Evolutionary conservation across 108 stramenopile genomes (phyloP).

Genomic region (Aurantiochytrium sp.): DNA sequence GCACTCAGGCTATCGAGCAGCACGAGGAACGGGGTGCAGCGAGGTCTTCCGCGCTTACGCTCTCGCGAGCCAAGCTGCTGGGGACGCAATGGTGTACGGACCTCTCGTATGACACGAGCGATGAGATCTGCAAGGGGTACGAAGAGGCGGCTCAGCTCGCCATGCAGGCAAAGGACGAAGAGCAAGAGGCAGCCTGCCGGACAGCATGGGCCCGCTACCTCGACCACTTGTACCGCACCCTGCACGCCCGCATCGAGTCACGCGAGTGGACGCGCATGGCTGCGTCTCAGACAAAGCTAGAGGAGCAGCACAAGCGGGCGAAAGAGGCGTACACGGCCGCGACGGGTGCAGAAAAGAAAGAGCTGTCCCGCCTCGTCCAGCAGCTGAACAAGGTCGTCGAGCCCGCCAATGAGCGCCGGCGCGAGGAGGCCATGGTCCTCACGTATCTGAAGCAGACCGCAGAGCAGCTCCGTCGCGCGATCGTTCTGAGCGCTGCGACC

Average conservation of each 20-base stretch:
- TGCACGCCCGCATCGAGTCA: neutral
- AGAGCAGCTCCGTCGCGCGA: neutral
- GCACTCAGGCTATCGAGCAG: no score
- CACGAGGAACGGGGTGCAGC: no score
- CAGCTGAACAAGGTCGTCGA: neutral
- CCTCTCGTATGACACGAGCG: no score
- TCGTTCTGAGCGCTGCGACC: neutral
- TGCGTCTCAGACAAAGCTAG: neutral
- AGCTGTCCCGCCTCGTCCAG: neutral
- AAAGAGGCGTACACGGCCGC: neutral
- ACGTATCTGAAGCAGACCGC: neutral
- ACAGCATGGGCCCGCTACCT: neutral
- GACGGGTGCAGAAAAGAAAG: neutral
- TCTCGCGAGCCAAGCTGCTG: no score
- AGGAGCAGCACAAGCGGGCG: neutral
- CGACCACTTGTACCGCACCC: neutral
- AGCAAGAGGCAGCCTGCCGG: neutral
- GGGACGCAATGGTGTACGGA: no score
- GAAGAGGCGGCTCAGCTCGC: no score
- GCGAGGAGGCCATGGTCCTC: neutral
- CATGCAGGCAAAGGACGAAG: no score
- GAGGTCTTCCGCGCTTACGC: no score
- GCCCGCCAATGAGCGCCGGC: neutral
- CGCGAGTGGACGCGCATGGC: neutral
- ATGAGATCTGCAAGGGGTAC: no score